Evolutionary conservation across 2,329 filamentous ascomycete genomes (phyloP), one percentile per base, ranked within the genome.

Genomic region (Diaporthe capsici): DNA sequence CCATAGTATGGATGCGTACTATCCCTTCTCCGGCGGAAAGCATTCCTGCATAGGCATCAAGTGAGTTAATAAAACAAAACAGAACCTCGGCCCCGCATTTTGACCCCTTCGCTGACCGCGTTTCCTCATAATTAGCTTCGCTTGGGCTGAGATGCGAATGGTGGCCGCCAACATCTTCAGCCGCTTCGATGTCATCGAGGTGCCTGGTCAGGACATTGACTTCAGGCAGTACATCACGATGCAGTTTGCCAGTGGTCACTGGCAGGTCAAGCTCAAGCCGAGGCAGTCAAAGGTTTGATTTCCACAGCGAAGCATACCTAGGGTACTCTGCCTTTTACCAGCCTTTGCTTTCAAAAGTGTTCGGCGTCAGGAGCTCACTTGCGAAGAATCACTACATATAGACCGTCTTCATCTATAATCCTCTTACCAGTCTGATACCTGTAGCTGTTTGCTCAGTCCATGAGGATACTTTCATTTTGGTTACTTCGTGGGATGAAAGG

Each of bases 41-140:
- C 78, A 80, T 53, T 80, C 79, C 37, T 80, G 78, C 71, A 80
- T 80, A 34, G 79, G 79, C 1, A 80, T 80, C 60, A 80, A 79
- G 78, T 78, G 68, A 60, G 77, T 63, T 9, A 13, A 17, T 5
- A 2, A 10, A 34, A 31, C 1, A 34, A 39, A 39, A 28, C 28
- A 28, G 28, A 28, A 28, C 28, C 28, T 28, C 28, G 6, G 10
- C 22, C 8, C 17, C 31, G 1, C 10, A 0, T 3, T 31, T 15
- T 31, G 10, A 1, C 20, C 1, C 10, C 5, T 22, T 17, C 3
- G 20, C 70, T 78, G 42, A 75, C 49, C 2, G 1, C n/a, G 6
- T 3, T 20, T 1, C 12, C 25, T 20, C 6, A 7, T 25, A 4
- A 49, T n/a, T 12, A 79, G 77, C 74, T 80, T 80, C 10, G 78